Conservation (phyloP, 176 grass and related monocot genomes). For the barley (Hordeum vulgare) region MorexV3_pseudomolecules_assembly NC_058519.1:206740817-206741316, state of each 20-base stretch:
- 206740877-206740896: too few species aligned
- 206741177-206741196: not conserved
- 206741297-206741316: constrained; percentile 1
- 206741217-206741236: not conserved
- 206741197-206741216: not conserved
- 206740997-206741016: not conserved
- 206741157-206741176: not conserved
- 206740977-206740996: not conserved
- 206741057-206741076: not conserved
- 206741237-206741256: not conserved
- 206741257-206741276: not conserved
- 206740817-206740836: too few species aligned
- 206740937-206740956: too few species aligned
- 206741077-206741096: not conserved
- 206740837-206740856: too few species aligned
- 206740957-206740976: not conserved
- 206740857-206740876: too few species aligned
- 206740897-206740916: too few species aligned
- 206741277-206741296: not conserved
- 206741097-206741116: not conserved
- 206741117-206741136: not conserved
- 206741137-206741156: not conserved
- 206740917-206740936: too few species aligned
- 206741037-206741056: not conserved
- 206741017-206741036: not conserved